Conservation (phyloP, 2,329 filamentous ascomycete genomes). For the Endothia cerciana region DNA sequence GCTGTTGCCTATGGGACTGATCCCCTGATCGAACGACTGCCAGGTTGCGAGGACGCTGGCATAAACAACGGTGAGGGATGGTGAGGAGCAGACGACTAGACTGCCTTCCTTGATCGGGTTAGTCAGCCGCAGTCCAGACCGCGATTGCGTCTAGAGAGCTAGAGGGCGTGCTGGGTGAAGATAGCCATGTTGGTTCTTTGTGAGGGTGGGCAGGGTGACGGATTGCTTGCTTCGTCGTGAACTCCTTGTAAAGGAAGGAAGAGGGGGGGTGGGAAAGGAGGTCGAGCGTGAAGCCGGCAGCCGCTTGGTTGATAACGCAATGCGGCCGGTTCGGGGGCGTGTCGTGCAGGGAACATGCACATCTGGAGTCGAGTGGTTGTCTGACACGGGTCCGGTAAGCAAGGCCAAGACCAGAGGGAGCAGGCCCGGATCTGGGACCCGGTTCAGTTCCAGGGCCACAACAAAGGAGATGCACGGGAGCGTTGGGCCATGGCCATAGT, state of each 20-base stretch:
- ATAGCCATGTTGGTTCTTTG: constrained; percentile 15
- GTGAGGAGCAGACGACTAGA: constrained; percentile 7
- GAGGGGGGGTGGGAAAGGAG: constrained; percentile 19
- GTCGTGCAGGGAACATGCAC: not conserved
- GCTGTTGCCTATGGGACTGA: not conserved
- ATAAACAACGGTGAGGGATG: constrained; percentile 3
- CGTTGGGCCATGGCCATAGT: not conserved
- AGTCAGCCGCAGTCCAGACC: constrained; percentile 20
- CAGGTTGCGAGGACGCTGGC: not conserved
- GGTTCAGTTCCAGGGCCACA: constrained; percentile 13
- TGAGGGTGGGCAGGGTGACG: not conserved
- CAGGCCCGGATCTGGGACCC: constrained; percentile 16
- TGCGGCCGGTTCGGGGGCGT: constrained; percentile 6
- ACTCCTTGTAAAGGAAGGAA: constrained; percentile 2
- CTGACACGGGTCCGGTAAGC: constrained; percentile 18
- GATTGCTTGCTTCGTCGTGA: not conserved
- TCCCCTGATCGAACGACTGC: not conserved
- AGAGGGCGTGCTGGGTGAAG: constrained; percentile 10
- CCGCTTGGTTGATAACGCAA: constrained; percentile 23
- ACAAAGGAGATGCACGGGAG: constrained; percentile 9
- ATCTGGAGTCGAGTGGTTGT: not conserved
- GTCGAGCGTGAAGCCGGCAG: constrained; percentile 10
- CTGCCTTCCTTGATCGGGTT: not conserved
- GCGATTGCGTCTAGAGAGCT: constrained; percentile 21
- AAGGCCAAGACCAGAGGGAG: not conserved